These are phyloP conservation scores for Dryas drummondii DNA, from an alignment of 306 rosid genomes.

Conservation along the genomic window DNA sequence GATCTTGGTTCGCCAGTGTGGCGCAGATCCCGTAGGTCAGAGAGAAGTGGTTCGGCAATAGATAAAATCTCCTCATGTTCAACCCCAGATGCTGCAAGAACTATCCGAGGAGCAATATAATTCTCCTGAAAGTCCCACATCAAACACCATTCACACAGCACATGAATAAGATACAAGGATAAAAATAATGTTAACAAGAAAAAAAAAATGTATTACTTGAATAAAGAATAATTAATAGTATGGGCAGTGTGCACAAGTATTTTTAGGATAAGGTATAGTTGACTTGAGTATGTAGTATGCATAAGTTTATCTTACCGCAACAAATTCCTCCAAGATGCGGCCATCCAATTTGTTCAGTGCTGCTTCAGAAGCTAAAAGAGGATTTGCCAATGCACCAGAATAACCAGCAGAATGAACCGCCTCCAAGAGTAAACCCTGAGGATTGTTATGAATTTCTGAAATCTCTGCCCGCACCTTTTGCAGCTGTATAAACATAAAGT, in stretches of 20 bases:
- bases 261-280: background rate
- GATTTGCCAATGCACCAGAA: constrained; percentile 87
- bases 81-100: constrained; percentile 92
- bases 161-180: constrained; percentile 4
- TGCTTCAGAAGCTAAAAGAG: constrained; percentile 86
- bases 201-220: background rate
- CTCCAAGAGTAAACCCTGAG: constrained; percentile 92
- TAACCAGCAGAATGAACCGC: constrained; percentile 94
- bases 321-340: constrained; percentile 65
- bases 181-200: background rate
- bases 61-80: constrained; percentile 85
- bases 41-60: constrained; percentile 83
- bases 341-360: constrained; percentile 68
- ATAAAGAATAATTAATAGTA: constrained; percentile 19
- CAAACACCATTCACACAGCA: constrained; percentile 16
- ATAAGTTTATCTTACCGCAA: constrained; percentile 58
- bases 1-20: constrained; percentile 63
- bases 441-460: constrained; percentile 75
- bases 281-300: constrained; percentile 9
- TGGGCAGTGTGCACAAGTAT: background rate
- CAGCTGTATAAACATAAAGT: constrained; percentile 50
- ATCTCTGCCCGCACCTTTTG: constrained; percentile 76
- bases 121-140: constrained; percentile 65
- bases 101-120: constrained; percentile 93
- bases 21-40: constrained; percentile 71